Percentiles rank a stretch among this genome's conserved stretches.
phyloP scores from a whole-genome alignment of 805 yeast genomes.

The Debaryomyces hansenii region DNA sequence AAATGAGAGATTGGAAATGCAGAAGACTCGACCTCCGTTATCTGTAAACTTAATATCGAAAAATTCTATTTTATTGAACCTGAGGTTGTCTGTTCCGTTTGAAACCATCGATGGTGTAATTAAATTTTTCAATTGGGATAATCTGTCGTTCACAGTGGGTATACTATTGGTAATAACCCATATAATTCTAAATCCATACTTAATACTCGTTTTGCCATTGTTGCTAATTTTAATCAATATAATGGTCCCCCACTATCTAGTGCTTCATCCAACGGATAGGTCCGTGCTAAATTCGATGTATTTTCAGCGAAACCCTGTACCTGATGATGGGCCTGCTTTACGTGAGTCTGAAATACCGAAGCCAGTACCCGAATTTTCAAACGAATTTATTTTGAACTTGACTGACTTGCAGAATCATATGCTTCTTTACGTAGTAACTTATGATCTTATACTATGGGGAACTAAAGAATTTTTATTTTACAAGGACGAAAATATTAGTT shows the following conservation, averaged over 20 bases:
- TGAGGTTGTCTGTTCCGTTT: constrained; percentile 63
- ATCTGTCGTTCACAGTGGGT: constrained; percentile 62
- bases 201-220: constrained; percentile 54
- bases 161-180: constrained; percentile 51
- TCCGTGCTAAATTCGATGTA: constrained; percentile 15
- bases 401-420: constrained; percentile 85
- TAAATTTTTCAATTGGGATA: constrained; percentile 61
- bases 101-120: constrained; percentile 58
- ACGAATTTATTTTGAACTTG: constrained; percentile 74
- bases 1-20: constrained; percentile 56
- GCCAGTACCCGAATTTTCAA: constrained; percentile 75
- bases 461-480: constrained; percentile 62
- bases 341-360: constrained; percentile 52
- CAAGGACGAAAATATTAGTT: constrained; percentile 59
- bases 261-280: constrained; percentile 63
- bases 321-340: constrained; percentile 49
- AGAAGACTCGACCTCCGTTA: constrained; percentile 64
- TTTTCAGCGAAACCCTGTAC: constrained; percentile 29
- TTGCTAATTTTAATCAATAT: constrained; percentile 52
- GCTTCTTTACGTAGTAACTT: constrained; percentile 60
- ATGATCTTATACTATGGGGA: constrained; percentile 54
- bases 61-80: constrained; percentile 62
- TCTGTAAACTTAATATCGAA: constrained; percentile 70
- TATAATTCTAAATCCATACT: constrained; percentile 59
- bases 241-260: constrained; percentile 66